Evolutionary conservation across 345 rosid species (phyloP).

Genomic region (Aquilaria yunnanensis): DNA sequence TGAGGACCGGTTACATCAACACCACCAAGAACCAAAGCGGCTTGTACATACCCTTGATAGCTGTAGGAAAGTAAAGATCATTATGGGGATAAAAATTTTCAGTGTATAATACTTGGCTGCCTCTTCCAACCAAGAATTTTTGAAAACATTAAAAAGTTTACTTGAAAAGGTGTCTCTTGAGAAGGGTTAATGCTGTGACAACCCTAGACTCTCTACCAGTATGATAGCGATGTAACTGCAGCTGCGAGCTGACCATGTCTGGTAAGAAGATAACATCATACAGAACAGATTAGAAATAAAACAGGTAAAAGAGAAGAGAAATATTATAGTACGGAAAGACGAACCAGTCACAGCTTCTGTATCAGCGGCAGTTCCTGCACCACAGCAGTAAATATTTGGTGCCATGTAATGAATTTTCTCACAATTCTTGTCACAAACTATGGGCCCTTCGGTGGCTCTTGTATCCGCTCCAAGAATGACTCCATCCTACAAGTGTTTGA

Average conservation of each 20-base stretch:
- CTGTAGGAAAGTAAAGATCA: slow-evolving; percentile 23
- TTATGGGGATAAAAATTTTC: slow-evolving; percentile 14
- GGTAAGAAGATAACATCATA: slow-evolving; percentile 2
- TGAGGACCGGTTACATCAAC: slow-evolving; percentile 85
- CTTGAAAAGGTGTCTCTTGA: slow-evolving; percentile 75
- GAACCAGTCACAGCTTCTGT: slow-evolving; percentile 74
- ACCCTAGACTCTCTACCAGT: slow-evolving; percentile 80
- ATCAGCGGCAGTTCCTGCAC: slow-evolving; percentile 91
- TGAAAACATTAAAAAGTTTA: slow-evolving; percentile 10
- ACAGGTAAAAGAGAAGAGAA: slow-evolving; percentile 5
- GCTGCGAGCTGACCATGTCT: slow-evolving; percentile 92
- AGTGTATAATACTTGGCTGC: slow-evolving; percentile 4
- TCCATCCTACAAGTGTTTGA: slow-evolving; percentile 47
- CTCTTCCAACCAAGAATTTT: neutral
- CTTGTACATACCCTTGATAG: slow-evolving; percentile 71
- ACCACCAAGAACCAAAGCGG: slow-evolving; percentile 90
- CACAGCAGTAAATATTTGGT: slow-evolving; percentile 94
- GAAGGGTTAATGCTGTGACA: slow-evolving; percentile 78
- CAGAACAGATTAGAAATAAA: neutral
- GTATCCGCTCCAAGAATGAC: slow-evolving; percentile 96
- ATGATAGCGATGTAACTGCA: slow-evolving; percentile 72
- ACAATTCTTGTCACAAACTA: slow-evolving; percentile 97
- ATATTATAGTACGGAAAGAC: no score
- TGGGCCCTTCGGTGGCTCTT: slow-evolving; percentile 88
- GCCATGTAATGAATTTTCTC: slow-evolving; percentile 99